Evolutionary conservation across 2,329 filamentous ascomycete genomes (phyloP).

Genomic region (Colletotrichum sp.): DNA sequence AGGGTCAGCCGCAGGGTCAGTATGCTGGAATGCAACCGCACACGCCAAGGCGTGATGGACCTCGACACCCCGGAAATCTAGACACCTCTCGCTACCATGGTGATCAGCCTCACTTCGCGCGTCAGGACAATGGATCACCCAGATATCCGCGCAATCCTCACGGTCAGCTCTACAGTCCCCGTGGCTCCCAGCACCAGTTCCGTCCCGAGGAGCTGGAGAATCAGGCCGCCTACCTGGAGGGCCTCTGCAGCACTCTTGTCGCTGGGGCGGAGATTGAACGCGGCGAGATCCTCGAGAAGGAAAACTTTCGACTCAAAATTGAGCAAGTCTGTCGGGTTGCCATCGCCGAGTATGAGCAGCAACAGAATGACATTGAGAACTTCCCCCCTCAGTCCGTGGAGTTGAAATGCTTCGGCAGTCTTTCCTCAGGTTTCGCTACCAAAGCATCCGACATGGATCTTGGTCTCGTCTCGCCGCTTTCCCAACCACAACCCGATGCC

Average conservation of each 20-base stretch:
- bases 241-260: constrained; percentile 54
- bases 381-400: constrained; percentile 65
- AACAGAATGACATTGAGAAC: constrained; percentile 40
- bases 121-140: constrained; percentile 2
- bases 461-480: constrained; percentile 72
- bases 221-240: constrained; percentile 56
- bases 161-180: constrained; percentile 34
- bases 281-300: constrained; percentile 72
- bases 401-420: constrained; percentile 81
- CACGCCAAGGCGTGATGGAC: constrained; percentile 29
- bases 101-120: neutral
- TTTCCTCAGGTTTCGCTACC: constrained; percentile 85
- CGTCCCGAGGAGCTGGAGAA: constrained; percentile 50
- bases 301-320: constrained; percentile 69
- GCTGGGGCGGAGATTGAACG: constrained; percentile 65
- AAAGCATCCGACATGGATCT: constrained; percentile 93
- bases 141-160: constrained; percentile 23
- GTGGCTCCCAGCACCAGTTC: constrained; percentile 30
- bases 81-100: neutral
- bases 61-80: constrained; percentile 23
- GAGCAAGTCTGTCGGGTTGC: constrained; percentile 68
- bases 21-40: neutral
- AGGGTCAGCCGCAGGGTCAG: neutral
- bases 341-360: constrained; percentile 57
- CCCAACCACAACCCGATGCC: constrained; percentile 57